A percentile compares a stretch with the other conserved stretches of the same genome.
Conservation (phyloP, 257 asterid genomes). For the Capsicum pubescens region DNA sequence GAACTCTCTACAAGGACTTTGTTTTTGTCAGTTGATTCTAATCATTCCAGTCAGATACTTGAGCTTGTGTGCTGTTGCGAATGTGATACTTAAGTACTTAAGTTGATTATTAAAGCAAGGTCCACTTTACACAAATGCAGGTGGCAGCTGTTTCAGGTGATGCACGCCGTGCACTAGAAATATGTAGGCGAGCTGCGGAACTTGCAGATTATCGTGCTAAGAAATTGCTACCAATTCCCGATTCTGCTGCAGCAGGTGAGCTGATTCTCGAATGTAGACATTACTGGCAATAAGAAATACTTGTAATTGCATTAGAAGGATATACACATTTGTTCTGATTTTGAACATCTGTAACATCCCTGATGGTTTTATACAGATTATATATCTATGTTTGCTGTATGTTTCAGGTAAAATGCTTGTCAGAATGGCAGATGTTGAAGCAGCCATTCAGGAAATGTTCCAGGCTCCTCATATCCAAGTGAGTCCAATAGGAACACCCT, state of each 20-base stretch:
- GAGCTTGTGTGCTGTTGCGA: conserved; percentile 13
- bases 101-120: neutral
- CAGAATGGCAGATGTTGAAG: conserved; percentile 79
- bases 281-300: neutral
- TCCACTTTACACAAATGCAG: conserved; percentile 45
- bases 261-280: neutral
- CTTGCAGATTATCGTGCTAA: conserved; percentile 78
- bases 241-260: conserved; percentile 55
- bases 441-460: conserved; percentile 95
- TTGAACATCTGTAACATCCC: neutral
- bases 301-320: conserved; percentile 9
- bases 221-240: conserved; percentile 44
- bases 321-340: neutral
- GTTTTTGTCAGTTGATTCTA: neutral
- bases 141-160: conserved; percentile 99
- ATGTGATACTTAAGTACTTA: neutral
- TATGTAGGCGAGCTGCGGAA: conserved; percentile 97
- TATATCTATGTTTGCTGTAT: neutral
- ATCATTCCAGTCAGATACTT: neutral
- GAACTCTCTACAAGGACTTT: conserved; percentile 26
- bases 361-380: conserved; percentile 6
- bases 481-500: conserved; percentile 36
- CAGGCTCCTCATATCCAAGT: conserved; percentile 99
- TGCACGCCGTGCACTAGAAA: conserved; percentile 97
- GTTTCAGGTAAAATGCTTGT: conserved; percentile 64